phyloP scores from a whole-genome alignment of 1,284 basidiomycete species.

The Pyrrhoderma lamaoense region DNA sequence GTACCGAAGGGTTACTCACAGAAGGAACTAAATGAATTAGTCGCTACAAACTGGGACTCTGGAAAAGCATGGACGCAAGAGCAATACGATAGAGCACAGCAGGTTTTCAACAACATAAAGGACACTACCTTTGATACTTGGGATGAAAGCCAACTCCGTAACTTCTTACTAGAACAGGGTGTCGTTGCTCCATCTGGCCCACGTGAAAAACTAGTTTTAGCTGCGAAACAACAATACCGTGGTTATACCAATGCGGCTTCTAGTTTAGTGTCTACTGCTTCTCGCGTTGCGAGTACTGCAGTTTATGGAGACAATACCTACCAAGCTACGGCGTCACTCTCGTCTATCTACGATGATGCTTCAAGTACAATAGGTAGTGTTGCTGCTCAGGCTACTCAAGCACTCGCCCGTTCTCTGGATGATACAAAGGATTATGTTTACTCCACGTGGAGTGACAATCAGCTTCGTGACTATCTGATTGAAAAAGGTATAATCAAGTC shows the following conservation, averaged over 20 bases:
- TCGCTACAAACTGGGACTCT: slow-evolving; percentile 59
- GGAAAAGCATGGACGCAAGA: slow-evolving; percentile 50
- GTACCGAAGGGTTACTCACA: slow-evolving; percentile 44
- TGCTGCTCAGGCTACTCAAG: slow-evolving; percentile 46
- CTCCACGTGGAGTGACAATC: slow-evolving; percentile 80
- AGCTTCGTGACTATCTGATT: slow-evolving; percentile 63
- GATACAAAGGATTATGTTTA: slow-evolving; percentile 82
- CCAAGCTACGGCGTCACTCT: slow-evolving; percentile 40
- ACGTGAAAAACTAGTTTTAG: slow-evolving; percentile 69
- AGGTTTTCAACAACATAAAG: slow-evolving; percentile 47
- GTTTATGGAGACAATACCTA: slow-evolving; percentile 47
- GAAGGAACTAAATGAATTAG: slow-evolving; percentile 47
- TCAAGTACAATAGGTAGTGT: slow-evolving; percentile 23
- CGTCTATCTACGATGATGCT: slow-evolving; percentile 29
- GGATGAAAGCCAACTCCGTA: slow-evolving; percentile 75
- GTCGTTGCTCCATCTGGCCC: slow-evolving; percentile 74
- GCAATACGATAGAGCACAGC: slow-evolving; percentile 58
- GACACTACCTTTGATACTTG: slow-evolving; percentile 42
- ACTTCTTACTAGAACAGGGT: slow-evolving; percentile 83
- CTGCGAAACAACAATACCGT: slow-evolving; percentile 67
- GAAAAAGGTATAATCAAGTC: slow-evolving; percentile 67
- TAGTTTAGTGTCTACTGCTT: slow-evolving; percentile 42
- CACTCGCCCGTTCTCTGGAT: slow-evolving; percentile 54
- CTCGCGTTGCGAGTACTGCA: slow-evolving; percentile 41
- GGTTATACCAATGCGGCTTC: slow-evolving; percentile 50